phyloP scores from a whole-genome alignment of 2,329 filamentous ascomycete genomes.

The Fusarium sarcochroum region DNA sequence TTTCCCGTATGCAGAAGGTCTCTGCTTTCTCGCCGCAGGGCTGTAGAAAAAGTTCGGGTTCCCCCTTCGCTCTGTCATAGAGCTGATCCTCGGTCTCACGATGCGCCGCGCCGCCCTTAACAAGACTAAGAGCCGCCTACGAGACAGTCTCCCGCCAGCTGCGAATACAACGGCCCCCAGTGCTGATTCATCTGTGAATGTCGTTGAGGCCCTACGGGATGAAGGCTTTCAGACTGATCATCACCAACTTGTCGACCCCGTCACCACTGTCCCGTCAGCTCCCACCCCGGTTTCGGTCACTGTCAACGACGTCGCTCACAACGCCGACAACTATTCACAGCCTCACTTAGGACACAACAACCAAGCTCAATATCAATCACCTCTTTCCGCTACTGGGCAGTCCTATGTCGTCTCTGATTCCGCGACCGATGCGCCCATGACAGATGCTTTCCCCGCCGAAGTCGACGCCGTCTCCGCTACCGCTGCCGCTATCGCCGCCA shows the following conservation, averaged over 20 bases:
- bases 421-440: conserved; percentile 38
- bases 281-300: neutral
- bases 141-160: conserved; percentile 25
- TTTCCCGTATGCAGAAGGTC: conserved; percentile 44
- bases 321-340: conserved; percentile 13
- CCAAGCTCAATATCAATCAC: conserved; percentile 13
- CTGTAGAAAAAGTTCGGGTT: conserved; percentile 39
- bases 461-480: conserved; percentile 25
- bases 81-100: conserved; percentile 35
- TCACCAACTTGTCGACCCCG: conserved; percentile 15
- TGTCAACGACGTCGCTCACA: conserved; percentile 16
- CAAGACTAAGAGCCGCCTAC: conserved; percentile 35
- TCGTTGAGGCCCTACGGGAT: conserved; percentile 35
- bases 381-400: conserved; percentile 10
- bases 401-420: conserved; percentile 24
- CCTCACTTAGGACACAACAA: conserved; percentile 16
- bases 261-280: conserved; percentile 8
- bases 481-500: conserved; percentile 18
- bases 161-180: conserved; percentile 11
- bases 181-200: conserved; percentile 19
- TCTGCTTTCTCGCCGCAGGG: conserved; percentile 27
- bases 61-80: conserved; percentile 16
- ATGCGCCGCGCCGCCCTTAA: conserved; percentile 44
- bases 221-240: conserved; percentile 40
- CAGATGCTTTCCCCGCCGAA: conserved; percentile 35